These are phyloP conservation scores for Parathielavia appendiculata DNA, from an alignment of 495 filamentous ascomycete genomes.

Conservation along the genomic window DNA sequence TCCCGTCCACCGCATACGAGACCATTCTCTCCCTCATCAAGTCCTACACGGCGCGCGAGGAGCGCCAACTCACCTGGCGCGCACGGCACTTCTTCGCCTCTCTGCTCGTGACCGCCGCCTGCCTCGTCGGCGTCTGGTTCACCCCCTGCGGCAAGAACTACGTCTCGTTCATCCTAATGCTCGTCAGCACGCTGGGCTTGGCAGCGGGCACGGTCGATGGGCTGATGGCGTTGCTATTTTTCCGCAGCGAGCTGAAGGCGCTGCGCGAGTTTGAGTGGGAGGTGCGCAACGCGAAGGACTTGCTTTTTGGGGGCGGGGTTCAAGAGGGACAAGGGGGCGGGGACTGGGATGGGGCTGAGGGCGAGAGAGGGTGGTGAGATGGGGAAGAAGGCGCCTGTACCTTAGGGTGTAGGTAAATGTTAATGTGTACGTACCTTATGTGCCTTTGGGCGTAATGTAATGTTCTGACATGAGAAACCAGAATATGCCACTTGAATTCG, in stretches of 20 bases:
- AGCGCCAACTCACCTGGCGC: slow-evolving; percentile 62
- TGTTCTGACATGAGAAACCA: too few relatives aligned
- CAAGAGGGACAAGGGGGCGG: neutral
- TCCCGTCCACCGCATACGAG: slow-evolving; percentile 54
- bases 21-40: slow-evolving; percentile 63
- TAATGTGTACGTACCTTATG: too few relatives aligned
- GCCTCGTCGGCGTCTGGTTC: slow-evolving; percentile 82
- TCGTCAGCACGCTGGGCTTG: slow-evolving; percentile 72
- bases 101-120: slow-evolving; percentile 60
- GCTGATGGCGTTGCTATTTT: slow-evolving; percentile 78
- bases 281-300: slow-evolving; percentile 60
- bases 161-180: slow-evolving; percentile 72
- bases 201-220: slow-evolving; percentile 74
- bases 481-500: too few relatives aligned
- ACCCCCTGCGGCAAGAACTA: slow-evolving; percentile 65
- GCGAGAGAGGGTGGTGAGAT: neutral
- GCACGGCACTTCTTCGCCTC: slow-evolving; percentile 66
- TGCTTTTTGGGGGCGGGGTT: slow-evolving; percentile 22
- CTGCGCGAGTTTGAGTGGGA: slow-evolving; percentile 97
- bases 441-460: too few relatives aligned
- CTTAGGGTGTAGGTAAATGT: neutral
- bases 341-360: neutral
- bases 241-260: slow-evolving; percentile 73
- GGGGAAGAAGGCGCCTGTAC: neutral
- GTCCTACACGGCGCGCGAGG: slow-evolving; percentile 63